phyloP scores from a whole-genome alignment of 768 basidiomycete species.

The Leccinum arenicola region DNA sequence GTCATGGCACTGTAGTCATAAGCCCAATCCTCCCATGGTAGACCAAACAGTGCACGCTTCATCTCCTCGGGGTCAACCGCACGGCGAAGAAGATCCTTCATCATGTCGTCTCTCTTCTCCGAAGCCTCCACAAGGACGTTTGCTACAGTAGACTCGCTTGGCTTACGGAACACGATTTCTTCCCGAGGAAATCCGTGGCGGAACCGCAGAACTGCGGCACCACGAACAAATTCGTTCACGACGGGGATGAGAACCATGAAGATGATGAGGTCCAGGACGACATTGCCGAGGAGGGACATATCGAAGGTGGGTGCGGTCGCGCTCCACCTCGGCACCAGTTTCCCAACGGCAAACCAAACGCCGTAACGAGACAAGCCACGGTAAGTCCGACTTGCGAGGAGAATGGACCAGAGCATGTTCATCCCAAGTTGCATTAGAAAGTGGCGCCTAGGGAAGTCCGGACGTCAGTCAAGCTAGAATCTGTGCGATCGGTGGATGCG shows the following conservation, averaged over 20 bases:
- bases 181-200: constrained; percentile 27
- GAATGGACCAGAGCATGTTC: constrained; percentile 25
- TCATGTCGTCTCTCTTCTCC: constrained; percentile 25
- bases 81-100: constrained; percentile 27
- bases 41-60: constrained; percentile 21
- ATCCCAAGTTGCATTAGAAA: constrained; percentile 27
- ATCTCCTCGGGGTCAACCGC: constrained; percentile 31
- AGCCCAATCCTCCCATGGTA: constrained; percentile 34
- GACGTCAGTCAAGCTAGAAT: constrained; percentile 7
- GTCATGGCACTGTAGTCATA: constrained; percentile 32
- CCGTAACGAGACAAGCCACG: constrained; percentile 29
- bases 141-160: constrained; percentile 24
- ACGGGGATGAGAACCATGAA: constrained; percentile 26
- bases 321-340: constrained; percentile 14
- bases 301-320: constrained; percentile 15
- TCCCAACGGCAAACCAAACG: constrained; percentile 24
- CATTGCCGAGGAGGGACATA: constrained; percentile 23
- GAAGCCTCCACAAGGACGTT: constrained; percentile 22
- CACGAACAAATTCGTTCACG: constrained; percentile 21
- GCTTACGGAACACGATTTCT: constrained; percentile 32
- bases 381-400: constrained; percentile 23
- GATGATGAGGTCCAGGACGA: constrained; percentile 25
- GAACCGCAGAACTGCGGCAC: constrained; percentile 21
- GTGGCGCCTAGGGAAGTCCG: constrained; percentile 16
- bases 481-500: not conserved